Conservation (phyloP, 2,329 filamentous ascomycete genomes). For the Trichoderma atroviride region DNA sequence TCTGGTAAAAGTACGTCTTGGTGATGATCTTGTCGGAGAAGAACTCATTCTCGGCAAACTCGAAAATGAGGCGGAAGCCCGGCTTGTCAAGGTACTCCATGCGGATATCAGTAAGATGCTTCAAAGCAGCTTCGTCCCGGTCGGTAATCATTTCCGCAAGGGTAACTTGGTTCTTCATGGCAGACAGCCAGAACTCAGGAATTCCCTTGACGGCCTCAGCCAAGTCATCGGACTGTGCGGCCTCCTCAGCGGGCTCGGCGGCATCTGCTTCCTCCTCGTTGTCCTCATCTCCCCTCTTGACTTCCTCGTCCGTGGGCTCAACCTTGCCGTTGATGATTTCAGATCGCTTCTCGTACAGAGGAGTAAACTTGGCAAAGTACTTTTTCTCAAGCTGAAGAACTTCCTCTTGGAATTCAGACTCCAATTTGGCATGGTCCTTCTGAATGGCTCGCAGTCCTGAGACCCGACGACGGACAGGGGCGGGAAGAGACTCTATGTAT, state of each 20-base stretch:
- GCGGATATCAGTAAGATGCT: constrained; percentile 86
- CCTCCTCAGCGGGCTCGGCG: constrained; percentile 62
- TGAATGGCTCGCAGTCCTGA: constrained; percentile 96
- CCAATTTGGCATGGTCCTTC: constrained; percentile 97
- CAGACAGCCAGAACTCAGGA: constrained; percentile 98
- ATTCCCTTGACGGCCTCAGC: constrained; percentile 71
- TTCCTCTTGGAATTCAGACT: constrained; percentile 98
- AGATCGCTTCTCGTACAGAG: constrained; percentile 92
- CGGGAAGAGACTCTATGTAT: constrained; percentile 94
- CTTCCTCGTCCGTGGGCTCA: constrained; percentile 85
- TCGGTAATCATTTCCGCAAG: constrained; percentile 99
- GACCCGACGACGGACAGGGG: constrained; percentile 87
- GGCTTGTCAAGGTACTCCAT: constrained; percentile 99
- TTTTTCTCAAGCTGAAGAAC: constrained; percentile 98
- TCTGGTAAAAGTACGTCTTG: constrained; percentile 99
- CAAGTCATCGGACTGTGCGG: constrained; percentile 61
- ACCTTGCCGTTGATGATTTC: constrained; percentile 84
- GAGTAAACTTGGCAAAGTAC: constrained; percentile 98
- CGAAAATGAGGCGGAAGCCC: constrained; percentile 97
- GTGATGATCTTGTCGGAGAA: constrained; percentile 97
- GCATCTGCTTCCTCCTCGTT: constrained; percentile 72
- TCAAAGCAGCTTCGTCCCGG: constrained; percentile 90
- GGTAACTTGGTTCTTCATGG: constrained; percentile 99
- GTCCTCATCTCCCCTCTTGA: constrained; percentile 82
- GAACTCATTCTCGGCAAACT: constrained; percentile 92